Conservation (phyloP, 352 stramenopile genomes). For the Pythium pectinolyticum region DNA sequence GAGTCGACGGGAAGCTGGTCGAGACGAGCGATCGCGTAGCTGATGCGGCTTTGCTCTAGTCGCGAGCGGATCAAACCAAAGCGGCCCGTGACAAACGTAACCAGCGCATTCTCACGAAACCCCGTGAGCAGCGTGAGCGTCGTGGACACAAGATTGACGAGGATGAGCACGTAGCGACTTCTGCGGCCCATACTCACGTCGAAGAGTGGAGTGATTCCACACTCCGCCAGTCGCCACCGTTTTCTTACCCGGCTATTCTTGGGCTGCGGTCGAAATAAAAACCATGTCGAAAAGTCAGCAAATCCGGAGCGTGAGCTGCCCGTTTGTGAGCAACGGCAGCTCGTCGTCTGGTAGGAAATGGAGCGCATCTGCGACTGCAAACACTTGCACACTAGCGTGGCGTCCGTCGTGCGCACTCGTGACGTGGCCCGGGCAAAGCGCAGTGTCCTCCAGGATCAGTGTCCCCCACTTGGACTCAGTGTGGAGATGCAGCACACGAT, state of each 20-base stretch:
- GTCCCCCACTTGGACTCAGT: not conserved
- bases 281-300: too few species aligned
- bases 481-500: not conserved
- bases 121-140: constrained; percentile 34
- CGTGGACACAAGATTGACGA: constrained; percentile 27
- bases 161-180: constrained; percentile 11
- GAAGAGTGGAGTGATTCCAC: not conserved
- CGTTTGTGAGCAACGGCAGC: not conserved
- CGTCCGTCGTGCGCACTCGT: too few species aligned
- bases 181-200: not conserved
- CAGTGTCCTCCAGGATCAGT: constrained; percentile 1
- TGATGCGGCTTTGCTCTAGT: constrained; percentile 37
- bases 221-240: too few species aligned
- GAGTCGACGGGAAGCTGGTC: constrained; percentile 31
- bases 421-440: not conserved
- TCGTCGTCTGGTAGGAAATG: not conserved
- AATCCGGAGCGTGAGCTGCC: not conserved
- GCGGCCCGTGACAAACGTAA: constrained; percentile 23
- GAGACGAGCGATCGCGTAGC: constrained; percentile 38
- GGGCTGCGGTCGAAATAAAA: not conserved
- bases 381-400: not conserved
- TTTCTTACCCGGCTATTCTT: too few species aligned
- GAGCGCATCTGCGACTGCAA: not conserved
- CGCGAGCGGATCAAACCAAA: constrained; percentile 32
- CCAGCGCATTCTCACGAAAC: constrained; percentile 31